Evolutionary conservation across 495 filamentous ascomycete genomes (phyloP), one percentile per base, ranked within the genome.

Genomic region (Chaetomium fimeti): DNA sequence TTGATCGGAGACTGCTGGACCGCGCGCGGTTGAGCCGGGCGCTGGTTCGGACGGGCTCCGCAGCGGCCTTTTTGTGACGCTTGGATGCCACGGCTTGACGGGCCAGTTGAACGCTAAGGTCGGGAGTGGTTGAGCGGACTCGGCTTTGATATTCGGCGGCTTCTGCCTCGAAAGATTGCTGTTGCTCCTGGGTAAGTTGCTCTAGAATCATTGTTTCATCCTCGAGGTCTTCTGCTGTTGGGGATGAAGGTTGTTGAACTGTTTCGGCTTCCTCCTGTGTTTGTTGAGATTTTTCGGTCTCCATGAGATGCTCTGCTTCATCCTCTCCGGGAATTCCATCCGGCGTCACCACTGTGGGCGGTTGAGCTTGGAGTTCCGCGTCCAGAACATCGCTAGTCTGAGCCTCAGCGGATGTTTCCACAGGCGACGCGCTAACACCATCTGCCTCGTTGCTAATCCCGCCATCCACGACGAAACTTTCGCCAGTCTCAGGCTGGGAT

Each of bases 51-150:
- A 56, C 24, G n/a, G 72, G 72, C 61, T 74, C 71, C 40, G 63
- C 65, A 3, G 64, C 65, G 5, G 64, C 62, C 40, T 66, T 72
- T 47, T 71, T 70, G 25, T 60, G 27, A 45, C 69, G 67, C 43
- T 67, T 76, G 5, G 66, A 67, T 52, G 66, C 70, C 32, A 75
- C 68, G 25, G 77, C 66, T 45, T 72, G 69, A 15, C 74, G 74
- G 12, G 78, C 76, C 38, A 79, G 65, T 27, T 71, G 66, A 36
- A 75, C 69, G 58, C 75, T 79, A 20, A 71, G 63, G 58, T 78
- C 77, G 13, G 63, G 67, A 22, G 65, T 45, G 3, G 59, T 3
- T 1, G 58, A 60, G 5, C 28, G 58, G 28, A 1, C 18, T 5
- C 29, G 60, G 3, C 8, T 13, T 13, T 38, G 28, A 40, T 43